These are phyloP conservation scores for Mycena maculata DNA, from an alignment of 768 basidiomycete genomes.

Conservation along the genomic window DNA sequence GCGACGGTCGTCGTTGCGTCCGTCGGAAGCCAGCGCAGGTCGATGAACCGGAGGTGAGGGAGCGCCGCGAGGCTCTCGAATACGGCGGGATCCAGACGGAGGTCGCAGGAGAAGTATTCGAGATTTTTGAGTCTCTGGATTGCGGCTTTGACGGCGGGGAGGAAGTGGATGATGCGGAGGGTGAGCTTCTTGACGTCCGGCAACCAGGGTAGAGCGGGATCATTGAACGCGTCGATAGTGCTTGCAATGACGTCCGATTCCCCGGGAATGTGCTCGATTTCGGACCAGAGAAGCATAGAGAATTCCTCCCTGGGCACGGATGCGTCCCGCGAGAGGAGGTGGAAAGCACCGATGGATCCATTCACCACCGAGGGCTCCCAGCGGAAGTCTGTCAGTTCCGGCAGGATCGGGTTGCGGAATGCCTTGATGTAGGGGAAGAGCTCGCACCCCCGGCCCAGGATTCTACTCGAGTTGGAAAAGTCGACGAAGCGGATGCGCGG, in stretches of 20 bases:
- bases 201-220: constrained; percentile 32
- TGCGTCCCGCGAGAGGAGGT: constrained; percentile 26
- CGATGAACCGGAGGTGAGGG: constrained; percentile 30
- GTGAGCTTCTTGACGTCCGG: constrained; percentile 32
- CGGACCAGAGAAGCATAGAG: constrained; percentile 25
- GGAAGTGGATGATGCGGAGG: constrained; percentile 31
- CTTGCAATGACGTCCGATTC: constrained; percentile 17
- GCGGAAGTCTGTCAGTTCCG: constrained; percentile 22
- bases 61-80: constrained; percentile 18
- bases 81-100: constrained; percentile 8
- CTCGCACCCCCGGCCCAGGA: constrained; percentile 31
- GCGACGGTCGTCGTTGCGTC: background rate
- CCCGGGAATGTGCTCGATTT: constrained; percentile 21
- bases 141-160: constrained; percentile 22
- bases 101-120: constrained; percentile 32
- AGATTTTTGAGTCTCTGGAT: constrained; percentile 17
- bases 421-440: constrained; percentile 30
- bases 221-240: constrained; percentile 31
- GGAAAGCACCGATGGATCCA: constrained; percentile 30
- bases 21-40: constrained; percentile 22
- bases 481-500: constrained; percentile 30
- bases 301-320: constrained; percentile 27
- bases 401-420: constrained; percentile 31
- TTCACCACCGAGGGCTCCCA: constrained; percentile 31
- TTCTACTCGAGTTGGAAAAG: constrained; percentile 27